Evolutionary conservation across 2,329 filamentous ascomycete species (phyloP), one percentile per base, ranked within the genome.

Genomic region (Ceratocystis eucalypticola): DNA sequence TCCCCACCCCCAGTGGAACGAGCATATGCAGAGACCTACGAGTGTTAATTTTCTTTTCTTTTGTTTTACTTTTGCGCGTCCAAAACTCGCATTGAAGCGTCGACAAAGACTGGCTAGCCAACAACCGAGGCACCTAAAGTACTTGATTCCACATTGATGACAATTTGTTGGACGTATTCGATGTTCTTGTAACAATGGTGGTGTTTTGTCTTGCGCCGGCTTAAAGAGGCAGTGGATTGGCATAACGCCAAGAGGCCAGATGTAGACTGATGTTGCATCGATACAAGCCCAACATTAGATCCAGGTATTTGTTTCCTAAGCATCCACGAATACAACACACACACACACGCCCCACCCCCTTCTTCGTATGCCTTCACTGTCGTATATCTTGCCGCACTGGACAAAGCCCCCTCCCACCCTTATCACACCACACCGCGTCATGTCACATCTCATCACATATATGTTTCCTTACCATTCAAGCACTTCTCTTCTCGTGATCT

Each of bases 401-500:
- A 37, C 33, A 37, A 37, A 37, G 33, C 8, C 33, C 33, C 33
- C 33, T 37, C 6, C 5, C 7, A 37, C 33, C 20, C 48, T 25
- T 53, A 53, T 53, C 20, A 53, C 20, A 22, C 33, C 33, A 37
- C 33, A 37, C 33, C 33, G 33, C 33, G 33, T 10, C 33, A 37
- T 37, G 33, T 37, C 33, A 37, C 8, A 37, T 37, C 33, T 8
- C 20, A 20, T 50, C 17, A 2, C 46, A 33, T 28, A 33, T 3
- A 57, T 17, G 28, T 17, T 57, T 33, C 53, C 6, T 17, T 57
- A 15, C 53, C 28, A 57, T 57, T 28, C 25, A 57, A 33, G 28
- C 33, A 7, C 53, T 37, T 53, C 53, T 57, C 53, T 33, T 33
- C 53, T 57, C 53, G 53, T 57, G 53, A 57, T 57, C 53, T 57